phyloP scores from a whole-genome alignment of 495 filamentous ascomycete species.

The Hypoxylon fuscum region DNA sequence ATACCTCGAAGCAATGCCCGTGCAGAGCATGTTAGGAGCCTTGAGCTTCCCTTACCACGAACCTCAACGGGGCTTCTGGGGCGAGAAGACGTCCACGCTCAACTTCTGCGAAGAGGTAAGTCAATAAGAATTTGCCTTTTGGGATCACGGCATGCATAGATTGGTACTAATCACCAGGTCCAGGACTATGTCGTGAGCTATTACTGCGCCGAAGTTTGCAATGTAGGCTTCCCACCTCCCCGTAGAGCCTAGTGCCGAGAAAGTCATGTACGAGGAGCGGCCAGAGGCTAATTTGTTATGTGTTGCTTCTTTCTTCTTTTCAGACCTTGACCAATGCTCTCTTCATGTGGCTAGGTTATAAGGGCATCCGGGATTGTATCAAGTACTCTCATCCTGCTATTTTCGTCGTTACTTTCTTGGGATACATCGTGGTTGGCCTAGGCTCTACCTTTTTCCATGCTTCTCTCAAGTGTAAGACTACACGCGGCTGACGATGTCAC shows the following conservation, averaged over 20 bases:
- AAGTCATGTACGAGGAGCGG: constrained; percentile 1
- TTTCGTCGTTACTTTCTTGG: constrained; percentile 74
- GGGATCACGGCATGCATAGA: constrained; percentile 1
- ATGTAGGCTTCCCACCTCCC: constrained; percentile 36
- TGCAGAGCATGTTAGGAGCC: constrained; percentile 42
- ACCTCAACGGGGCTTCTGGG: constrained; percentile 78
- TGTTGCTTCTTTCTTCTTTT: constrained; percentile 60
- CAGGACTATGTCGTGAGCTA: constrained; percentile 61
- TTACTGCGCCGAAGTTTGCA: constrained; percentile 58
- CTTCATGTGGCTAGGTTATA: constrained; percentile 77
- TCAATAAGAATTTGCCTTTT: not conserved
- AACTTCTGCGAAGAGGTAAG: constrained; percentile 94
- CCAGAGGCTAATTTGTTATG: constrained; percentile 67
- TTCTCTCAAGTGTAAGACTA: constrained; percentile 76
- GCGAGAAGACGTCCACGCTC: constrained; percentile 84
- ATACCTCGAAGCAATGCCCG: constrained; percentile 20
- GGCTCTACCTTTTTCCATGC: constrained; percentile 87
- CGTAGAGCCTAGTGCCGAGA: not conserved
- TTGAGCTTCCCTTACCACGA: constrained; percentile 73
- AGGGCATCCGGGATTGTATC: constrained; percentile 75
- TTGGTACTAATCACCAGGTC: constrained; percentile 4
- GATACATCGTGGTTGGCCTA: constrained; percentile 80
- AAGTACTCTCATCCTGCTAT: constrained; percentile 75
- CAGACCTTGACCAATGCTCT: constrained; percentile 84
- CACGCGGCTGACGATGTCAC: constrained; percentile 21